Base-by-base conservation (phyloP, 2,329 filamentous ascomycete species). In the Pezicula carpinea region DNA sequence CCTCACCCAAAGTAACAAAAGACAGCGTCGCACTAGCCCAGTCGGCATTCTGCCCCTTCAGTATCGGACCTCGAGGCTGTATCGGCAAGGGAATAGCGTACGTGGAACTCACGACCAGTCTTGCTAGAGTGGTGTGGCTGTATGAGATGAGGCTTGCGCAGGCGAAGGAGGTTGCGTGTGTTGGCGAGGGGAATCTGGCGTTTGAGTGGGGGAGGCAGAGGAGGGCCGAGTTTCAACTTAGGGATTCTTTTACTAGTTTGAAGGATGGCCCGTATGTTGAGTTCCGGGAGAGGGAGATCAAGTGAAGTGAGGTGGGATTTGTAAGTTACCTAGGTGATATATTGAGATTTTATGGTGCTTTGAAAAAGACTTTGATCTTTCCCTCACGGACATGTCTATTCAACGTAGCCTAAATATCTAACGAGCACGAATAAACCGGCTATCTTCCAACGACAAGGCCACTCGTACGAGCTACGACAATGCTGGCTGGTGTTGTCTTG, bases 221-320 rank as follows among this genome's bases (percentile, higher is more conserved):
- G 39, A 61, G 59, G 15, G 68, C 60, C 1, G 86, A 89, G 71
- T 87, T 83, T 64, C 85, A 88, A 69, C 68, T 89, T 47, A 67
- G 76, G 43, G 86, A 90, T 62, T 83, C 79, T 15, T 89, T 90
- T 65, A 87, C 85, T 26, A 86, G 83, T 57, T 70, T 77, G 57
- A 90, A 89, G 69, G 76, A 85, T 58, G 86, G 86, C 0, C 81
- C 83, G 1, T 73, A 86, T 67, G 69, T 89, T 47, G 79, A 87
- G 67, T 84, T 85, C 58, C 62, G 69, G 57, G 68, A 52, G 53
- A 47, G 51, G 10, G 23, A 40, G n/a, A n/a, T n/a, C n/a, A n/a
- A n/a, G n/a, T n/a, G n/a, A n/a, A n/a, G n/a, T n/a, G n/a, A n/a
- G n/a, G n/a, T n/a, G n/a, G n/a, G n/a, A n/a, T n/a, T n/a, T n/a